Evolutionary conservation across 331 rosid genomes (phyloP).

Genomic region (Acacia concinna): DNA sequence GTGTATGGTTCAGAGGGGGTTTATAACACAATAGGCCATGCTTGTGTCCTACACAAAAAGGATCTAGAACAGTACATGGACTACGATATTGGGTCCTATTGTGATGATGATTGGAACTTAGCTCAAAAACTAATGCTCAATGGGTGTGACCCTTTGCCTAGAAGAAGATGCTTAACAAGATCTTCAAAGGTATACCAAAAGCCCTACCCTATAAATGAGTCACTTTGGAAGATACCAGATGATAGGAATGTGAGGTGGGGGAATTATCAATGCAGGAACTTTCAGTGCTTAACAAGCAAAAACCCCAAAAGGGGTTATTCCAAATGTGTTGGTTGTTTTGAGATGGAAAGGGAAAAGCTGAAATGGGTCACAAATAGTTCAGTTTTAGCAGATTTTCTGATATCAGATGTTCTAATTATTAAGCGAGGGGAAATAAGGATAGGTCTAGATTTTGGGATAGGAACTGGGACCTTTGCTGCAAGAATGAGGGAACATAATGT

Average conservation of each 20-base stretch:
- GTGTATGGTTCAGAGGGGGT: slow-evolving; percentile 61
- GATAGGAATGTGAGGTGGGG: slow-evolving; percentile 85
- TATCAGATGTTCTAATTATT: slow-evolving; percentile 51
- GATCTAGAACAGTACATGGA: slow-evolving; percentile 81
- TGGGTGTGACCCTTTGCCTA: slow-evolving; percentile 92
- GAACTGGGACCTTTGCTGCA: slow-evolving; percentile 90
- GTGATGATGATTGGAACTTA: slow-evolving; percentile 88
- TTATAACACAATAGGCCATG: slow-evolving; percentile 85
- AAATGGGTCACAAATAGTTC: slow-evolving; percentile 74
- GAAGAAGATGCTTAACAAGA: slow-evolving; percentile 79
- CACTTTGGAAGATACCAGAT: slow-evolving; percentile 77
- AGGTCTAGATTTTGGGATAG: slow-evolving; percentile 76
- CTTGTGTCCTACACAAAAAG: slow-evolving; percentile 66
- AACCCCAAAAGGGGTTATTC: slow-evolving; percentile 69
- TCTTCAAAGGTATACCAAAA: slow-evolving; percentile 72
- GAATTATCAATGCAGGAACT: slow-evolving; percentile 74
- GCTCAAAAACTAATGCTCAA: slow-evolving; percentile 85
- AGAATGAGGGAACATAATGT: slow-evolving; percentile 84
- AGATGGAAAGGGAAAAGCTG: slow-evolving; percentile 82
- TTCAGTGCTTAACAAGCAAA: slow-evolving; percentile 67
- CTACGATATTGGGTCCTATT: slow-evolving; percentile 87
- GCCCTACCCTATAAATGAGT: slow-evolving; percentile 76
- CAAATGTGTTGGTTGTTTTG: slow-evolving; percentile 82
- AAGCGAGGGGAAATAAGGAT: slow-evolving; percentile 71
- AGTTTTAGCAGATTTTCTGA: slow-evolving; percentile 48